Percentiles rank a stretch among this genome's conserved stretches.
phyloP scores from a whole-genome alignment of 768 basidiomycete species.

The Rhizopogon vinicolor region DNA sequence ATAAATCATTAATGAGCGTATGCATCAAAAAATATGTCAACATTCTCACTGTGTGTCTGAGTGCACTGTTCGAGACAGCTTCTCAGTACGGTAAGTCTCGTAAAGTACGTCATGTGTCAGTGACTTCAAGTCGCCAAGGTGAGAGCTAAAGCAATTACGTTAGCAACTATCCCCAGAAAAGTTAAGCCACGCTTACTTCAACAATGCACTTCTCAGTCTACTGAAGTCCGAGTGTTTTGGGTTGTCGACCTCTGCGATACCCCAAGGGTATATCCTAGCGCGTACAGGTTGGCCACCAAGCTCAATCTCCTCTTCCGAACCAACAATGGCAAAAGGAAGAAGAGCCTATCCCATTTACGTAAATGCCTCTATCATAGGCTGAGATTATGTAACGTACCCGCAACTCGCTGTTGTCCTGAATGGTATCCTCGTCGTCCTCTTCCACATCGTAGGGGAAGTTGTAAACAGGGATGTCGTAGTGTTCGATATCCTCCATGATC shows the following conservation, averaged over 20 bases:
- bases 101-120: constrained; percentile 92
- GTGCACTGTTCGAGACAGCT: constrained; percentile 87
- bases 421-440: constrained; percentile 98
- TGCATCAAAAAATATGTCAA: background rate
- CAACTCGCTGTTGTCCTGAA: constrained; percentile 95
- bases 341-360: constrained; percentile 50
- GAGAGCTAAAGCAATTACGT: constrained; percentile 55
- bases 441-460: constrained; percentile 99
- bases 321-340: constrained; percentile 95
- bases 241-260: constrained; percentile 97
- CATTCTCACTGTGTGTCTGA: constrained; percentile 60
- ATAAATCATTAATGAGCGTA: constrained; percentile 20
- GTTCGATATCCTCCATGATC: constrained; percentile 99
- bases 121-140: constrained; percentile 91
- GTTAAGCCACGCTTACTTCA: constrained; percentile 54
- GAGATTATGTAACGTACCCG: constrained; percentile 47
- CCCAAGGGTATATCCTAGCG: constrained; percentile 97
- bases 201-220: constrained; percentile 82
- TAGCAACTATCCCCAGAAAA: background rate
- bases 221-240: constrained; percentile 99
- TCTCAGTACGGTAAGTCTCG: constrained; percentile 97
- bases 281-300: constrained; percentile 88
- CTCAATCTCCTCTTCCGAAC: constrained; percentile 95
- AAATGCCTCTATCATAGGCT: constrained; percentile 2
- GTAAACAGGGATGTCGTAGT: constrained; percentile 97